These are phyloP conservation scores for Psilocybe cubensis DNA, from an alignment of 768 basidiomycete species.

Conservation along the genomic window DNA sequence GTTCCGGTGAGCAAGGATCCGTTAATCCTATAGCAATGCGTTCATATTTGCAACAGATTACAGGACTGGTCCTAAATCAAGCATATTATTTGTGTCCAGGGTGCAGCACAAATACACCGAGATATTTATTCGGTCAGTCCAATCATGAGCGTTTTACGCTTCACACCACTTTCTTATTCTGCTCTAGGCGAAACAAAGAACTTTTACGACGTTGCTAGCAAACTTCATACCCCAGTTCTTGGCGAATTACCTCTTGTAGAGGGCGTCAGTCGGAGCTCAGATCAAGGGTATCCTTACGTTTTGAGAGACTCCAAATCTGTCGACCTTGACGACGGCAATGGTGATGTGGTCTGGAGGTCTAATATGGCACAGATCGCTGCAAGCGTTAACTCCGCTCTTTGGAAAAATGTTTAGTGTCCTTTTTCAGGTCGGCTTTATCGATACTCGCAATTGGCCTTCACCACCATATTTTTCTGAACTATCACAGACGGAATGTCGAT, in stretches of 20 bases:
- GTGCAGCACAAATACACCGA: constrained; percentile 56
- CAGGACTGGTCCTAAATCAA: constrained; percentile 88
- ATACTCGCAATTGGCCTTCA: too few species aligned
- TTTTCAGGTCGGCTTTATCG: too few species aligned
- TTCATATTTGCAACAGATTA: constrained; percentile 56
- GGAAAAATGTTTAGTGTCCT: constrained; percentile 6
- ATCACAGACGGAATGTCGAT: too few species aligned
- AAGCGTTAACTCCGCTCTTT: constrained; percentile 14
- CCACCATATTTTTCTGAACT: too few species aligned
- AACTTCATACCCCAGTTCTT: constrained; percentile 65
- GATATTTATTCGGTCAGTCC: constrained; percentile 36
- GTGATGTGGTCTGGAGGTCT: constrained; percentile 27
- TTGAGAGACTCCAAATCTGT: constrained; percentile 16
- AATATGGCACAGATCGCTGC: constrained; percentile 26
- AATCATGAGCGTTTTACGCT: neutral
- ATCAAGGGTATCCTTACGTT: constrained; percentile 63
- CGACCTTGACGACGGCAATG: constrained; percentile 19
- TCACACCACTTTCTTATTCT: constrained; percentile 42
- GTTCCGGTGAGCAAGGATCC: constrained; percentile 68
- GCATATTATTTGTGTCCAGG: constrained; percentile 80
- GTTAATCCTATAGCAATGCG: neutral
- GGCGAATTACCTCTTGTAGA: constrained; percentile 84
- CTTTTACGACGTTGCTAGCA: constrained; percentile 62
- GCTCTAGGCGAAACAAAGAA: constrained; percentile 65
- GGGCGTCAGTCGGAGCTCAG: constrained; percentile 73